phyloP scores from a whole-genome alignment of 495 filamentous ascomycete genomes.

The Cairneyella variabilis region DNA sequence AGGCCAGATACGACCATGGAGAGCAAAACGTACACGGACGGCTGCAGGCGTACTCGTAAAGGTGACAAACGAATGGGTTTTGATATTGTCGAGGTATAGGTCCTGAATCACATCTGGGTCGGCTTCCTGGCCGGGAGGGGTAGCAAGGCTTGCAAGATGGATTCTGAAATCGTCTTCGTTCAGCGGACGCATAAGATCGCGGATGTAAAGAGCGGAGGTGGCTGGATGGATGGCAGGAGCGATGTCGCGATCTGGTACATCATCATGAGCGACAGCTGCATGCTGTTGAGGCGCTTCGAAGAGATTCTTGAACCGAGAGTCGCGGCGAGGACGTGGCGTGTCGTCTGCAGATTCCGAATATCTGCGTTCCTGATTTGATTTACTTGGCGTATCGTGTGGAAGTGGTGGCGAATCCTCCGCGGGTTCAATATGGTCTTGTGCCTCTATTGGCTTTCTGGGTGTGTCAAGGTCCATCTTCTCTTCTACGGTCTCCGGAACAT shows the following conservation, averaged over 20 bases:
- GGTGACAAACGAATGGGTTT: conserved; percentile 78
- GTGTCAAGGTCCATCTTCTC: conserved; percentile 8
- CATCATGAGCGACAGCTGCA: conserved; percentile 8
- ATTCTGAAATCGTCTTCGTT: conserved; percentile 57
- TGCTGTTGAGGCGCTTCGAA: conserved; percentile 29
- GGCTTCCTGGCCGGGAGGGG: conserved; percentile 45
- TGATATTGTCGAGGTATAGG: conserved; percentile 80
- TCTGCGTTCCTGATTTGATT: too few relatives aligned
- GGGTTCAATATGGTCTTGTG: too few relatives aligned
- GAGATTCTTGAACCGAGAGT: conserved; percentile 52
- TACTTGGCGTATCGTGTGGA: too few relatives aligned
- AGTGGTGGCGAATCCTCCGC: too few relatives aligned
- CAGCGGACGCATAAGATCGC: conserved; percentile 85
- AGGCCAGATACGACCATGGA: conserved; percentile 83
- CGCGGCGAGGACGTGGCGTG: conserved; percentile 16
- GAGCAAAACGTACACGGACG: conserved; percentile 67
- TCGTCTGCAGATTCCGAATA: too few relatives aligned
- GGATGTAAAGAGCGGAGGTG: conserved; percentile 85
- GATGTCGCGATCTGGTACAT: conserved; percentile 34
- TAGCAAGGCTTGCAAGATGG: conserved; percentile 65
- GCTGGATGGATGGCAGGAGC: conserved; percentile 75
- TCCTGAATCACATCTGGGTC: conserved; percentile 53
- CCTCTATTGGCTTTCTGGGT: too few relatives aligned
- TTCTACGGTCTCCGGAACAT: background rate
- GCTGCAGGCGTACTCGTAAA: conserved; percentile 69